phyloP scores from a whole-genome alignment of 805 yeast genomes.

The Kregervanrija pseudodelftensis region DNA sequence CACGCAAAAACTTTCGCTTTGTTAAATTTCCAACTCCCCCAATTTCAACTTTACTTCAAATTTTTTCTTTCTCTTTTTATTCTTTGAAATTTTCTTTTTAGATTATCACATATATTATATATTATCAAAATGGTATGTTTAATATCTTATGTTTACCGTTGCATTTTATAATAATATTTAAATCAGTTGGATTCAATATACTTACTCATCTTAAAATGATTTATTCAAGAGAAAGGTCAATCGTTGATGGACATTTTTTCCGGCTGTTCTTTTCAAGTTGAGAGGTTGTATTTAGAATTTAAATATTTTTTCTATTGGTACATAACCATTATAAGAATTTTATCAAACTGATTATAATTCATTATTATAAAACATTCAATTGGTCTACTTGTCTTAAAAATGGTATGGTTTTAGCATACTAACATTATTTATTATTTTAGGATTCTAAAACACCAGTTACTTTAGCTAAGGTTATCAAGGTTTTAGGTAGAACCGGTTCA shows the following conservation, averaged over 20 bases:
- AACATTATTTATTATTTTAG: slow-evolving; percentile 20
- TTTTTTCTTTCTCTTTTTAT: slow-evolving; percentile 1
- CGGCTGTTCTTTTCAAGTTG: too few species aligned
- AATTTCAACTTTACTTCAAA: not conserved
- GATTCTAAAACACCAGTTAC: slow-evolving; percentile 86
- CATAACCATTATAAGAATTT: too few species aligned
- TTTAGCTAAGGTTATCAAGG: slow-evolving; percentile 99
- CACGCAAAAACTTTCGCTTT: not conserved
- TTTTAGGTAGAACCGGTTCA: slow-evolving; percentile 99
- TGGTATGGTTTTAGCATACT: not conserved
- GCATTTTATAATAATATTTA: too few species aligned
- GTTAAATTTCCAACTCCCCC: too few species aligned
- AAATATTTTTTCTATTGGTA: too few species aligned
- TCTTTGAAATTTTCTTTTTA: not conserved
- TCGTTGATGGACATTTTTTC: too few species aligned
- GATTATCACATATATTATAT: slow-evolving; percentile 2
- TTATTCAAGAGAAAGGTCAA: too few species aligned
- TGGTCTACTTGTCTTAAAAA: not conserved
- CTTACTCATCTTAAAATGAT: too few species aligned
- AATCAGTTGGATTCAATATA: too few species aligned
- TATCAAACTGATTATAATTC: too few species aligned
- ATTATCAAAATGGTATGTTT: slow-evolving; percentile 15
- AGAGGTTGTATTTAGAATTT: too few species aligned
- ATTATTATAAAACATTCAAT: too few species aligned
- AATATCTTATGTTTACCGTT: not conserved